Conservation (phyloP, 2,329 filamentous ascomycete genomes). For the Trichophaea hybrida region DNA sequence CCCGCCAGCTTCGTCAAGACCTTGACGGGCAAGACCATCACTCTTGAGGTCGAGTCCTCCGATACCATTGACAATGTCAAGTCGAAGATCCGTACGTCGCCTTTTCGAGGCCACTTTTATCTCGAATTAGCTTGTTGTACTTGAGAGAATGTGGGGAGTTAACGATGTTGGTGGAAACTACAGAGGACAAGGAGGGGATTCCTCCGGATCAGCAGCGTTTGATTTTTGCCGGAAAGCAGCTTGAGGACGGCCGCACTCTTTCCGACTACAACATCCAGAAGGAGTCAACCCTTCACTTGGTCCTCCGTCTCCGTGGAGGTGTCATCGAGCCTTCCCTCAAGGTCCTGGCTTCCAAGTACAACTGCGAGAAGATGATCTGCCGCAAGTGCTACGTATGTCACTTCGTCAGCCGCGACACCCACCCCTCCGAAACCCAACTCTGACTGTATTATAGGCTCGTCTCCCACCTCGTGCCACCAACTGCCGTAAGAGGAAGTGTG, state of each 20-base stretch:
- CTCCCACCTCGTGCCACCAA: slow-evolving; percentile 98
- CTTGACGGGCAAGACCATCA: slow-evolving; percentile 99
- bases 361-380: slow-evolving; percentile 99
- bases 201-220: slow-evolving; percentile 95
- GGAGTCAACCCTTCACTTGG: slow-evolving; percentile 96
- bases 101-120: not conserved
- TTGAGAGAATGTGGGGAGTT: not conserved
- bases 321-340: slow-evolving; percentile 99
- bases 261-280: slow-evolving; percentile 99
- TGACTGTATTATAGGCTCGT: slow-evolving; percentile 42
- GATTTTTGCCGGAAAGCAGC: slow-evolving; percentile 99
- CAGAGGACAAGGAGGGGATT: slow-evolving; percentile 92
- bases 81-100: slow-evolving; percentile 63
- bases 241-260: slow-evolving; percentile 97
- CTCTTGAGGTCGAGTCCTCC: slow-evolving; percentile 95
- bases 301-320: slow-evolving; percentile 97
- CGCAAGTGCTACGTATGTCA: slow-evolving; percentile 91
- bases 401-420: not conserved
- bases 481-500: slow-evolving; percentile 99
- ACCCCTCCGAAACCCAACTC: slow-evolving; percentile 2
- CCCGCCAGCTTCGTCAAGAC: slow-evolving; percentile 93
- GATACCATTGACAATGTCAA: slow-evolving; percentile 99
- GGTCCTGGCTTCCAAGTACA: slow-evolving; percentile 97
- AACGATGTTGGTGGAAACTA: not conserved
- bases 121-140: not conserved